These are phyloP conservation scores for Platanthera zijinensis DNA, from an alignment of 106 monocot genomes.

Conservation along the genomic window DNA sequence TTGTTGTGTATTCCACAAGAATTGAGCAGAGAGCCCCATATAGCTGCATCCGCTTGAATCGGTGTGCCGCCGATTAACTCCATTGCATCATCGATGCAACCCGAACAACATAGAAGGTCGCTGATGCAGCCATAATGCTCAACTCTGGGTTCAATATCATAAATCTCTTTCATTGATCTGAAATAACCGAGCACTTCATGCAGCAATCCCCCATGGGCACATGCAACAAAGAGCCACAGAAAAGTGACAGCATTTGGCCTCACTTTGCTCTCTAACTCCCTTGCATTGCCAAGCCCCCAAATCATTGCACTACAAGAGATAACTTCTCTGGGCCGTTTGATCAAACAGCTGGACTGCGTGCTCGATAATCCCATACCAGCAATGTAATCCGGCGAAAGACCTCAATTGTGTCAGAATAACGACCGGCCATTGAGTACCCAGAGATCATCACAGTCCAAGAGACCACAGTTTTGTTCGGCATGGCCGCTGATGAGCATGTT, in stretches of 20 bases:
- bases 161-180: constrained; percentile 32
- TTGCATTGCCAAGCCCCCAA: constrained; percentile 34
- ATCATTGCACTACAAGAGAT: constrained; percentile 72
- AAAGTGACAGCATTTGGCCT: constrained; percentile 39
- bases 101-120: constrained; percentile 52
- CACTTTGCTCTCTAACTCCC: constrained; percentile 19
- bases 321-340: constrained; percentile 36
- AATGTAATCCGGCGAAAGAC: constrained; percentile 56
- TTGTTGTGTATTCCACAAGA: constrained; percentile 41
- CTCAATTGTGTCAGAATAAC: constrained; percentile 44
- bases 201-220: constrained; percentile 52
- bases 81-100: constrained; percentile 27
- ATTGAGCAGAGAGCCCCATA: constrained; percentile 68
- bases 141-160: constrained; percentile 32
- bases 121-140: constrained; percentile 81
- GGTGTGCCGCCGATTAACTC: constrained; percentile 24
- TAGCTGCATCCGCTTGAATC: constrained; percentile 41
- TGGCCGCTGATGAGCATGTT: constrained; percentile 9
- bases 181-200: constrained; percentile 41
- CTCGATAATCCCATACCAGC: constrained; percentile 27
- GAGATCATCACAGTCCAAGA: constrained; percentile 71
- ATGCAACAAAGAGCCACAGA: constrained; percentile 38
- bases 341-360: constrained; percentile 38
- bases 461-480: constrained; percentile 52
- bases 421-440: constrained; percentile 36